Evolutionary conservation across 78 protist genomes (phyloP).

Genomic region (slime mould (Dictyostelium discoideum)): DNA sequence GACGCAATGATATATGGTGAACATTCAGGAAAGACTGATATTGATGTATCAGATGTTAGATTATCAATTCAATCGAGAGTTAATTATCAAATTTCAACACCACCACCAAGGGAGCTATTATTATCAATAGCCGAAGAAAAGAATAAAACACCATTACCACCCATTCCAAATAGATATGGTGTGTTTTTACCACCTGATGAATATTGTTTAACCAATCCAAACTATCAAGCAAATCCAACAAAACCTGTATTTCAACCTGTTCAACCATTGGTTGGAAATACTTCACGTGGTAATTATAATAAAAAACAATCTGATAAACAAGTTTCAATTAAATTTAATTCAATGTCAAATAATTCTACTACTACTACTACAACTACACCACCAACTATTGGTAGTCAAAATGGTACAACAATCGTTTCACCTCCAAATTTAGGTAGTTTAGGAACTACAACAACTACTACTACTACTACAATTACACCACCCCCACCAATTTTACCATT

Average conservation of each 20-base stretch:
- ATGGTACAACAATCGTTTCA: not conserved
- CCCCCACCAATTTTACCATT: slow-evolving; percentile 6
- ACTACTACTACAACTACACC: not conserved
- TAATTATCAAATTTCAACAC: slow-evolving; percentile 46
- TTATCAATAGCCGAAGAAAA: slow-evolving; percentile 52
- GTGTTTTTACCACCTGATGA: slow-evolving; percentile 68
- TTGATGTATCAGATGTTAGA: slow-evolving; percentile 72
- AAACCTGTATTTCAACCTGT: slow-evolving; percentile 23
- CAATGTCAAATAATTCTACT: not conserved
- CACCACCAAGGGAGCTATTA: slow-evolving; percentile 72
- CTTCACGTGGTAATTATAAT: slow-evolving; percentile 56
- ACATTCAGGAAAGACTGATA: slow-evolving; percentile 57
- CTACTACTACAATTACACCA: not conserved
- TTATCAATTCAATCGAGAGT: slow-evolving; percentile 70
- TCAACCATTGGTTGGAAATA: slow-evolving; percentile 10
- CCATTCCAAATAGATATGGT: slow-evolving; percentile 73
- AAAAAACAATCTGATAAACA: slow-evolving; percentile 59
- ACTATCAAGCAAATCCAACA: slow-evolving; percentile 62
- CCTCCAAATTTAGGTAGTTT: not conserved
- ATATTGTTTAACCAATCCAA: slow-evolving; percentile 68
- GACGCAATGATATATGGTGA: slow-evolving; percentile 50
- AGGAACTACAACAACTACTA: not conserved
- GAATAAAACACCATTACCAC: slow-evolving; percentile 65
- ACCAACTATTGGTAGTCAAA: not conserved
- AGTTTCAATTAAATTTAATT: slow-evolving; percentile 51